These are phyloP conservation scores for Colletotrichum musicola DNA, from an alignment of 2,329 filamentous ascomycete genomes.

Conservation along the genomic window DNA sequence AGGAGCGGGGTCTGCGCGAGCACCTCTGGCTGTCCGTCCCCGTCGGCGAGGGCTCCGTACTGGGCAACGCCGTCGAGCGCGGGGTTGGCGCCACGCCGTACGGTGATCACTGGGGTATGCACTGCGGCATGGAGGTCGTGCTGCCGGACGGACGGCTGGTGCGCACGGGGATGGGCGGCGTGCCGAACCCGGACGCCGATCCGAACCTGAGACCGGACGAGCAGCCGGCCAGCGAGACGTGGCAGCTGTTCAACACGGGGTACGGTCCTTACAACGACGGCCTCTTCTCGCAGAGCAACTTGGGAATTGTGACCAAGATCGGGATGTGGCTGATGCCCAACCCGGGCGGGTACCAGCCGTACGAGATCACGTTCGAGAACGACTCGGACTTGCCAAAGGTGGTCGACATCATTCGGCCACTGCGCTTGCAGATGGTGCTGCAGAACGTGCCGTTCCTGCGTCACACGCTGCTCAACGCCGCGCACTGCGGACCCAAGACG, in stretches of 20 bases:
- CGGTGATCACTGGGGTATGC: slow-evolving; percentile 56
- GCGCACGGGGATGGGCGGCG: slow-evolving; percentile 55
- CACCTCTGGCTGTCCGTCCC: slow-evolving; percentile 58
- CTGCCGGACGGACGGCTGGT: slow-evolving; percentile 57
- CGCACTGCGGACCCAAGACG: slow-evolving; percentile 51
- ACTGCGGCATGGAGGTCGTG: slow-evolving; percentile 58
- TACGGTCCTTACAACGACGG: slow-evolving; percentile 55
- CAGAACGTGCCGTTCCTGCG: slow-evolving; percentile 62
- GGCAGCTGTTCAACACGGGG: slow-evolving; percentile 57
- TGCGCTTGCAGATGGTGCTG: slow-evolving; percentile 56
- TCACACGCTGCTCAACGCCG: slow-evolving; percentile 57
- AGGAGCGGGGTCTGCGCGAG: slow-evolving; percentile 51
- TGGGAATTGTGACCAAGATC: slow-evolving; percentile 66
- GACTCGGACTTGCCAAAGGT: slow-evolving; percentile 42
- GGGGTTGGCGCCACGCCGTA: slow-evolving; percentile 62
- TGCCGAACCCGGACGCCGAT: slow-evolving; percentile 33
- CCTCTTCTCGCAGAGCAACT: slow-evolving; percentile 63
- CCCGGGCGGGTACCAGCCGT: slow-evolving; percentile 58
- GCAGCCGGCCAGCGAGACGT: slow-evolving; percentile 52
- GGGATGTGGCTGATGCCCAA: slow-evolving; percentile 66
- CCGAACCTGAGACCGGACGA: slow-evolving; percentile 26
- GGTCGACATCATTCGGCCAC: slow-evolving; percentile 52
- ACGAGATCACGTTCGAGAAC: slow-evolving; percentile 41
- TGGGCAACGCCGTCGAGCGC: slow-evolving; percentile 61
- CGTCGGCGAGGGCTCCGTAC: slow-evolving; percentile 58